Percentiles rank a stretch among this genome's conserved stretches.
These are phyloP conservation scores for Neurospora cerealis DNA, from an alignment of 495 filamentous ascomycete species.

Conservation along the genomic window DNA sequence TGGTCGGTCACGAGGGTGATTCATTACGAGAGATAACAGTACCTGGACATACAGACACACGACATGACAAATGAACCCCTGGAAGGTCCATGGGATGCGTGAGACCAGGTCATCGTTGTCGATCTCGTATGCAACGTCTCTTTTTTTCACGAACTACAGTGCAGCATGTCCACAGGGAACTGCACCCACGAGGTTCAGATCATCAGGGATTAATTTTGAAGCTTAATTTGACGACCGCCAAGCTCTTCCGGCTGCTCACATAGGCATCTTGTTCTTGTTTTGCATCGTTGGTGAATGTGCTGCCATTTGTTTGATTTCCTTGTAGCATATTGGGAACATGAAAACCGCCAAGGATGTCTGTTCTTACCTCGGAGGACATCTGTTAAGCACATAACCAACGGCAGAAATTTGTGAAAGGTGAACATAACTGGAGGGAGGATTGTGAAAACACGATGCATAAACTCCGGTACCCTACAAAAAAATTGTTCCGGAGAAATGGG, in stretches of 20 bases:
- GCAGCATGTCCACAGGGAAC: background rate
- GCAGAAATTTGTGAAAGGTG: background rate
- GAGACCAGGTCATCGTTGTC: no score
- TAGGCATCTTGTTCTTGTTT: background rate
- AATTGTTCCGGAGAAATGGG: background rate
- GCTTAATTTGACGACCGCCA: background rate
- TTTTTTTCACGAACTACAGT: background rate
- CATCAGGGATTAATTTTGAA: background rate
- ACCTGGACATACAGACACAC: background rate
- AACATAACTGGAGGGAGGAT: background rate
- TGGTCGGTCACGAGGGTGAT: background rate
- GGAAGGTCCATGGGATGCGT: background rate
- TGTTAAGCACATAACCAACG: background rate
- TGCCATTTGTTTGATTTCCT: background rate
- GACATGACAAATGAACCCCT: background rate
- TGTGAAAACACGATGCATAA: background rate
- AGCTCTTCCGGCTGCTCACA: background rate
- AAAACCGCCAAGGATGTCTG: background rate
- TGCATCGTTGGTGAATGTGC: background rate
- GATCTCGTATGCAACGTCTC: no score
- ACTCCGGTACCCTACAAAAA: background rate
- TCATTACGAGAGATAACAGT: background rate
- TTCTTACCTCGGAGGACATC: background rate
- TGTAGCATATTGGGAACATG: background rate
- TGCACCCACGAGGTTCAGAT: background rate